Percentiles rank a stretch among this genome's conserved stretches.
These are phyloP conservation scores for Linnemannia exigua DNA, from an alignment of 192 early-diverging fungal genomes.

Conservation along the genomic window DNA sequence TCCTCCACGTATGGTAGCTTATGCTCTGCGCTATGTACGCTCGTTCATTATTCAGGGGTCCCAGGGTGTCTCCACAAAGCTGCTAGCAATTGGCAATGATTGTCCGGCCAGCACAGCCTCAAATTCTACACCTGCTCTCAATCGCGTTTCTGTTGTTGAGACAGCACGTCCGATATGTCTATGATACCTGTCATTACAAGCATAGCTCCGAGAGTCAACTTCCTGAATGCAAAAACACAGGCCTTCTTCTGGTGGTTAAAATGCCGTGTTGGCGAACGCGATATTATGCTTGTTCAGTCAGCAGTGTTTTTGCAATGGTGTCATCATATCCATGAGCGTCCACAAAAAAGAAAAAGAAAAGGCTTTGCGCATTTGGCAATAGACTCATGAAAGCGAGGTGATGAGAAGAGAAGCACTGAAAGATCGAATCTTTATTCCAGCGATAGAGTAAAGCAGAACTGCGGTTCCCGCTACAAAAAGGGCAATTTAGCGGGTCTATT, in stretches of 20 bases:
- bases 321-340: background rate
- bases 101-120: background rate
- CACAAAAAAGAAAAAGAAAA: background rate
- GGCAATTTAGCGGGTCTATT: slow-evolving; percentile 36
- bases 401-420: slow-evolving; percentile 13
- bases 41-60: too few species aligned
- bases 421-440: slow-evolving; percentile 44
- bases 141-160: background rate
- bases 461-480: slow-evolving; percentile 14
- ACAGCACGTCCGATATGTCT: background rate
- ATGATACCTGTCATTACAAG: too few species aligned
- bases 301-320: background rate
- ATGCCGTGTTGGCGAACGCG: too few species aligned
- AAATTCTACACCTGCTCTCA: background rate
- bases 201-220: too few species aligned
- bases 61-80: too few species aligned
- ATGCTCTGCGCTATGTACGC: too few species aligned
- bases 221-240: too few species aligned
- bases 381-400: background rate
- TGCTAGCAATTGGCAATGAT: too few species aligned
- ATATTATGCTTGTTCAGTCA: background rate
- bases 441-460: slow-evolving; percentile 15
- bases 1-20: too few species aligned
- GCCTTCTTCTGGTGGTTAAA: too few species aligned
- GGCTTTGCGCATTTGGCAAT: background rate